Evolutionary conservation across 208 protist species (phyloP), one percentile per base, ranked within the genome.

Genomic region (Trypanosoma scelopori): DNA sequence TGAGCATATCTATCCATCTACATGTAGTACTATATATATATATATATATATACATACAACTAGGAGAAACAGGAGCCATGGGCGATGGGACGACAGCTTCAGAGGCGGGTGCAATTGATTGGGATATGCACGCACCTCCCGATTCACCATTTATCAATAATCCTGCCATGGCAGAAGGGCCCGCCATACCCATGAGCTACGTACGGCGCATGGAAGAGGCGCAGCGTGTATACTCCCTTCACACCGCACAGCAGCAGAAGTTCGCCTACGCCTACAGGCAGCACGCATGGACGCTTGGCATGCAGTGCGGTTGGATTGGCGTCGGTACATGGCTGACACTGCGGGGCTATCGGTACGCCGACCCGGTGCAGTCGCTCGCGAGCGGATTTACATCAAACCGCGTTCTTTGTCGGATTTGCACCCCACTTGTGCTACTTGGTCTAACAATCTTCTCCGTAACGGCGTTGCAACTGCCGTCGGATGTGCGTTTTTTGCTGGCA

Each of bases 171-270:
- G 71, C 63, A 25, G 50, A 63, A n/a, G 65, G 64, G 11, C 53
- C 78, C 1, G 63, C 83, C 25, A 81, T 93, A 13, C 76, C 87
- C 11, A 61, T 65, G 7, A 69, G 76, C 51, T 81, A 84, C 74
- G 78, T 86, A 46, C 78, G 79, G 6, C 83, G 81, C 47, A 82
- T 93, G 55, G 87, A 90, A 47, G 85, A 86, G 39, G 85, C 82
- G 4, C 82, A 83, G 43, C 82, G 85, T 18, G 43, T 76, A 25
- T 92, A 76, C 51, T 65, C 82, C 46, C 42, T 79, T 12, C 80
- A 89, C 58, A 64, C 84, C 64, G 65, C 75, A 42, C 63, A 82
- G 76, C 68, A 84, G 52, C 48, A 52, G 30, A 71, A 64, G 50
- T 74, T 71, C 62, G 46, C 37, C 41, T 58, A 80, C 5, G 75